A percentile compares a stretch with the other conserved stretches of the same genome.
Evolutionary conservation across 257 asterid species (phyloP).

Genomic region (Penstemon eatonii): DNA sequence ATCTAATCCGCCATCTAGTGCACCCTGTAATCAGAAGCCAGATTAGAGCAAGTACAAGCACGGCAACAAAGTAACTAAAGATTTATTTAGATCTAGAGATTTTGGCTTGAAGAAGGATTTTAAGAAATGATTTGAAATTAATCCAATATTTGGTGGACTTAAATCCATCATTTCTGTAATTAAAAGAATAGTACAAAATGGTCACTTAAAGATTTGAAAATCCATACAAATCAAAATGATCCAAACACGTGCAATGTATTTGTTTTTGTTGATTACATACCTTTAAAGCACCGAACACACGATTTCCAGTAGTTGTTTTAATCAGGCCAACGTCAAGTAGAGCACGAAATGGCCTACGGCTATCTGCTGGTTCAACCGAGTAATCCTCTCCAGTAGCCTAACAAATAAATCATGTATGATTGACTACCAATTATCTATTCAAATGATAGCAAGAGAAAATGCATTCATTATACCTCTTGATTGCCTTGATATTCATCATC

Average conservation of each 20-base stretch:
- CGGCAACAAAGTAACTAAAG: too few species aligned
- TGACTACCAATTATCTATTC: too few species aligned
- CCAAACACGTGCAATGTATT: too few species aligned
- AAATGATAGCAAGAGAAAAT: background rate
- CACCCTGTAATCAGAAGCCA: constrained; percentile 46
- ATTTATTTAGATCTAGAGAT: too few species aligned
- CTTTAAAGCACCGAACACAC: constrained; percentile 78
- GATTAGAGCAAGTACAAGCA: too few species aligned
- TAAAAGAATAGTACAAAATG: too few species aligned
- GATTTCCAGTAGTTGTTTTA: constrained; percentile 68
- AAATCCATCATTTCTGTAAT: too few species aligned
- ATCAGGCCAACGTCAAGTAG: constrained; percentile 69
- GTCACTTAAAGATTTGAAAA: too few species aligned
- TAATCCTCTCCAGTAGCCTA: constrained; percentile 75
- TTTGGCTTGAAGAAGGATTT: too few species aligned
- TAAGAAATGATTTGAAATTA: too few species aligned
- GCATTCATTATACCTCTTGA: constrained; percentile 46
- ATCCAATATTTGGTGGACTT: too few species aligned
- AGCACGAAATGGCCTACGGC: constrained; percentile 69
- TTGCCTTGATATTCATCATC: constrained; percentile 72
- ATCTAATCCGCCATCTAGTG: constrained; percentile 77
- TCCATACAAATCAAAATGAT: too few species aligned
- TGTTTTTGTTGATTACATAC: constrained; percentile 21
- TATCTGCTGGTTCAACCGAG: constrained; percentile 69
- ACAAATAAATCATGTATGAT: background rate